Base-by-base conservation (phyloP, 192 early-diverging fungal species). In the Entomortierella chlamydospora region DNA sequence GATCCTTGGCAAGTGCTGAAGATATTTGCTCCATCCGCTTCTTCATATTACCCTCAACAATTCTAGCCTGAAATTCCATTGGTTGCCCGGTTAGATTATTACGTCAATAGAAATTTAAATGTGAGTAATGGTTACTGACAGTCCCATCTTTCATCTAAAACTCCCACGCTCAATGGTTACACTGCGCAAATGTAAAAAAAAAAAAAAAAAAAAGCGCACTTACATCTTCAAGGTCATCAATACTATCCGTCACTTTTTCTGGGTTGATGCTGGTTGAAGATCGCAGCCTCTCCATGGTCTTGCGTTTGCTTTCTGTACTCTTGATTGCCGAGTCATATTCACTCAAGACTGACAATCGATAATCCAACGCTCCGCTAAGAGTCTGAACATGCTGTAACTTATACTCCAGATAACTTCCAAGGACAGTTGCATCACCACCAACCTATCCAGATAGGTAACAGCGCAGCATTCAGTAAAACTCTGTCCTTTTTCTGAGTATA, bases 201-300 rank as follows among this genome's bases (percentile, higher is more conserved):
- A 33, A 42, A 23, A 26, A 17, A 26, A 56, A 20, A 56, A 31
- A 51, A n/a, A 60, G 55, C 31, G n/a, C 43, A 71, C 73, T 43
- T 81, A 84, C 83, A 58, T 84, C 73, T 54, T 84, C 79, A 15
- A 84, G 57, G 23, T 84, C 83, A 30, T 84, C 70, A 28, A 84
- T 68, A 10, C 79, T 81, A 56, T 84, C 83, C 4, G 73, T 76
- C 51, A 81, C 83, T 67, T 69, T 74, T 10, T 84, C 83, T 2
- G 79, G 64, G 29, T 81, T 84, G 49, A 84, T 84, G n/a, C 49
- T 70, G 23, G 83, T 84, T 15, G 83, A 84, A 25, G 83, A 81
- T 34, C 81, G 61, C 56, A 84, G 68, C 2, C 83, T 69, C 43
- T 84, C 83, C 63, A 84, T 84, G 4, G 67, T 81, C 34, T 72